Base-by-base conservation (phyloP, 2,329 filamentous ascomycete species). In the Lasiodiplodia hormozganensis region DNA sequence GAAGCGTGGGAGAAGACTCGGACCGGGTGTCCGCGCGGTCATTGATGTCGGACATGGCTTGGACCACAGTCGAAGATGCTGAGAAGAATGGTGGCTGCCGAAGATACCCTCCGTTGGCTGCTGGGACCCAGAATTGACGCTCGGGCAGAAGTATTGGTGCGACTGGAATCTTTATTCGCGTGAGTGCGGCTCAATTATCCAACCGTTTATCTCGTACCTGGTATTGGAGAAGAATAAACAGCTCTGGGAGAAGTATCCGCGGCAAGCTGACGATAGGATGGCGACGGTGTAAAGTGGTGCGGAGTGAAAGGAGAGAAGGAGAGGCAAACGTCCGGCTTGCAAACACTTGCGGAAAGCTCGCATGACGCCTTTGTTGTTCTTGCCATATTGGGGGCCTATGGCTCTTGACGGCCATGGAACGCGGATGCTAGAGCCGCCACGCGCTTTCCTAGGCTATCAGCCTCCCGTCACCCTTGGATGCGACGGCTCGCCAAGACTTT, bases 181-280 rank as follows among this genome's bases (percentile, higher is more conserved):
- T 62, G 11, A 62, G 40, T 36, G 10, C 2, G 16, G 43, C 6
- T 36, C 18, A 5, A 23, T 16, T 21, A n/a, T 31, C 14, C 18
- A 51, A n/a, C 11, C 43, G 36, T 23, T 38, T 38, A 62, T 51
- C 4, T 25, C 28, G 25, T 51, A 62, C 58, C 58, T 62, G 18
- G 28, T 36, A 36, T 47, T n/a, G 23, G 28, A 25, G n/a, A 31
- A 28, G 23, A 47, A 47, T 40, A 28, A 16, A 16, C 23, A 47
- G 23, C 21, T 28, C 21, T 43, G 43, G n/a, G 43, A 23, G 47
- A 38, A 18, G 47, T 52, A 25, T 64, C 23, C 12, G 23, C 47
- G 47, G n/a, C 47, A 38, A n/a, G 43, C 11, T 36, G 31, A 21
- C 28, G 21, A 38, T 52, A 38, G n/a, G 47, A 38, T 52, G 31